Evolutionary conservation across 2,329 filamentous ascomycete species (phyloP).

Genomic region (Trichoderma sp.): DNA sequence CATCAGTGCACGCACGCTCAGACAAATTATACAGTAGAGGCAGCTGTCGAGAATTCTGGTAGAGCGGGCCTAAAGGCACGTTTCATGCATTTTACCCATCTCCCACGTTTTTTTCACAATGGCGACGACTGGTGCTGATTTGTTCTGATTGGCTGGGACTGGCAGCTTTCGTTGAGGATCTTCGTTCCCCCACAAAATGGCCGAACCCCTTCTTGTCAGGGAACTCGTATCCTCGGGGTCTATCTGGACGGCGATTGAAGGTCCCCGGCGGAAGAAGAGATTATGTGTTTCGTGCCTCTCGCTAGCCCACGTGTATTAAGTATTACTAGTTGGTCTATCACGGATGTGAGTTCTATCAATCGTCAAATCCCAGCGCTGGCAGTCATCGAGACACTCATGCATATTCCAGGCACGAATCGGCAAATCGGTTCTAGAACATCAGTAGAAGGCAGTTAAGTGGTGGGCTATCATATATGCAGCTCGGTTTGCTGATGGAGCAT

Average conservation of each 20-base stretch:
- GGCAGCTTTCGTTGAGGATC: constrained; percentile 2
- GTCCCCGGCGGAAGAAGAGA: not conserved
- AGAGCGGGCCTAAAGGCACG: constrained; percentile 7
- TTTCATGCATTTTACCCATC: constrained; percentile 7
- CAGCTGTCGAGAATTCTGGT: not conserved
- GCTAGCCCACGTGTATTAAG: not conserved
- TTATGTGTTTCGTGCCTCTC: not conserved
- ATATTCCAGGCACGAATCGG: not conserved
- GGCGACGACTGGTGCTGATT: not conserved
- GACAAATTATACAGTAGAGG: not conserved
- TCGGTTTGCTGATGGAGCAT: constrained; percentile 1
- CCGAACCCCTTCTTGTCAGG: not conserved
- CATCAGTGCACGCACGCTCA: not conserved
- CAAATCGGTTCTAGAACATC: constrained; percentile 1
- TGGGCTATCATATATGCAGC: not conserved
- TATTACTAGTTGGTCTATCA: not conserved
- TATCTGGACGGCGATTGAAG: not conserved
- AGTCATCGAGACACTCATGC: not conserved
- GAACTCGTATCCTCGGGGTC: not conserved
- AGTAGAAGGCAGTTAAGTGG: not conserved
- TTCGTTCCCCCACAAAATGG: constrained; percentile 12
- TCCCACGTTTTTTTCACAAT: constrained; percentile 9
- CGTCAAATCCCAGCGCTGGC: not conserved
- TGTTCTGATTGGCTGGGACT: not conserved
- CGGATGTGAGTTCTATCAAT: not conserved